Conservation (phyloP, 345 rosid species). For the Firmiana major region DNA sequence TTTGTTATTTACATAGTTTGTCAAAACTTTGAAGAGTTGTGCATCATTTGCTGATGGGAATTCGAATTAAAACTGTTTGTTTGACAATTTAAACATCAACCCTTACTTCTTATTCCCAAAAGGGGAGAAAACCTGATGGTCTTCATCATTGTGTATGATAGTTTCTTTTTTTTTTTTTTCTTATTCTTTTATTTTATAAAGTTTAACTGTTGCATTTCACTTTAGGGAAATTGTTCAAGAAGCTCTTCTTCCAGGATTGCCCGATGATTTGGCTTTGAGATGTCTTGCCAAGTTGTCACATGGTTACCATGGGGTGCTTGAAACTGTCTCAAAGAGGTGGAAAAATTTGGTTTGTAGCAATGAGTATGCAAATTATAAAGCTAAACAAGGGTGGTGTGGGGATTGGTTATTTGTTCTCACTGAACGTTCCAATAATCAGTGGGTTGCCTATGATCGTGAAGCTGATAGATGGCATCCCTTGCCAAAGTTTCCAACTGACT, state of each 20-base stretch:
- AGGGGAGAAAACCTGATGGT: not conserved
- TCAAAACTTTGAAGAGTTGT: too few species aligned
- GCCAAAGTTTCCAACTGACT: constrained; percentile 39
- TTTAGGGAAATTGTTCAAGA: constrained; percentile 49
- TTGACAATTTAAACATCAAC: not conserved
- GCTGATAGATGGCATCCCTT: constrained; percentile 83
- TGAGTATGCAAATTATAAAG: constrained; percentile 53
- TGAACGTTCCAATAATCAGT: constrained; percentile 56
- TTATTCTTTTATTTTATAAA: too few species aligned
- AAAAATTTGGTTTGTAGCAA: constrained; percentile 54
- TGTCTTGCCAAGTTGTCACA: constrained; percentile 73
- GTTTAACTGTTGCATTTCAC: constrained; percentile 7
- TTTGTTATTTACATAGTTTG: not conserved
- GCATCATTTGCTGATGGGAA: not conserved
- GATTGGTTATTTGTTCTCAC: constrained; percentile 80
- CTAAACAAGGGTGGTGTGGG: constrained; percentile 62
- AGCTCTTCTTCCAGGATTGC: constrained; percentile 64
- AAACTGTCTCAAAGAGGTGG: constrained; percentile 70
- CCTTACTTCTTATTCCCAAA: not conserved
- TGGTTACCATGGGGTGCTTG: constrained; percentile 63
- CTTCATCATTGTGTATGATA: not conserved
- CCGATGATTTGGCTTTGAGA: constrained; percentile 72
- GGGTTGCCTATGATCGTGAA: constrained; percentile 83
- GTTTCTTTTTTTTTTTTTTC: not conserved
- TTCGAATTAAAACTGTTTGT: not conserved